A percentile compares a stretch with the other conserved stretches of the same genome.
These are phyloP conservation scores for Penicillium frequentans DNA, from an alignment of 2,329 filamentous ascomycete species.

Conservation along the genomic window DNA sequence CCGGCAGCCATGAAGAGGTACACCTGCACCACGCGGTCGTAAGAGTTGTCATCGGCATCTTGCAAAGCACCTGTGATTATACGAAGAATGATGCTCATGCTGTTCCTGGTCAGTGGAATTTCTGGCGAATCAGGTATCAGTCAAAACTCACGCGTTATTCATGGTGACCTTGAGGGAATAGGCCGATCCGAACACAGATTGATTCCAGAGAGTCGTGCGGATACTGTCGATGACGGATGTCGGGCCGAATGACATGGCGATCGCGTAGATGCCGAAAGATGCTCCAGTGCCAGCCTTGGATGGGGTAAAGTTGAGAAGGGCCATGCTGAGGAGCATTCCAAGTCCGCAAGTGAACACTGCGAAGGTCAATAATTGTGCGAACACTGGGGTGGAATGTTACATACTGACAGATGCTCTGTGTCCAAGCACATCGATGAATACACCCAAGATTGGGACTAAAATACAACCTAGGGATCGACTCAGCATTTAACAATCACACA, in stretches of 20 bases:
- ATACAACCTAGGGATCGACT: conserved; percentile 47
- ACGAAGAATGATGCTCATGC: conserved; percentile 61
- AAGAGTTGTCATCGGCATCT: conserved; percentile 58
- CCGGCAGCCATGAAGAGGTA: conserved; percentile 56
- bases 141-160: conserved; percentile 52
- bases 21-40: conserved; percentile 55
- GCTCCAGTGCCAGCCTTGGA: conserved; percentile 56
- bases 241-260: conserved; percentile 57
- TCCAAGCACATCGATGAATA: conserved; percentile 59
- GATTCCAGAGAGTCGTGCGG: conserved; percentile 60
- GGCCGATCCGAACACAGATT: conserved; percentile 60
- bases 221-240: conserved; percentile 62
- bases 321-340: conserved; percentile 56
- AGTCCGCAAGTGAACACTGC: conserved; percentile 45
- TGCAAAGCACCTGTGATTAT: conserved; percentile 60
- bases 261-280: conserved; percentile 60
- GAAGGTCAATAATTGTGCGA: not conserved
- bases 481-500: not conserved
- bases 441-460: conserved; percentile 56
- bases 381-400: conserved; percentile 6
- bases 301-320: conserved; percentile 54
- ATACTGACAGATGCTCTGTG: conserved; percentile 51
- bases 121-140: not conserved
- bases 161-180: conserved; percentile 63
- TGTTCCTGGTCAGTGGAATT: conserved; percentile 19